These are phyloP conservation scores for Dryas integrifolia DNA, from an alignment of 331 rosid genomes.

Conservation along the genomic window DNA sequence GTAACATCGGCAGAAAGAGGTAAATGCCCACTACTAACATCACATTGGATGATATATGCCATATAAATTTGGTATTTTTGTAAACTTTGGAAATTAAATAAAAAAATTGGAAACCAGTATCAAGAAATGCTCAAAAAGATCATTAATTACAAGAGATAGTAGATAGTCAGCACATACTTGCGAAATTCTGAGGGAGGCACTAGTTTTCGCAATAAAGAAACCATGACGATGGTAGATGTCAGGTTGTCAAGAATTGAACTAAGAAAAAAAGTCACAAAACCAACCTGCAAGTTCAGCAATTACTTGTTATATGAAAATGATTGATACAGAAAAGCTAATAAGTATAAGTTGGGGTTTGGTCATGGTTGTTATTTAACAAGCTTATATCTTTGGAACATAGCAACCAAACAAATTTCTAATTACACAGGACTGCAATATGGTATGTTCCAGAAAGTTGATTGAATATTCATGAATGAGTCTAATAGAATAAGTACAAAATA, in stretches of 20 bases:
- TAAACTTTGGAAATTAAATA: no score
- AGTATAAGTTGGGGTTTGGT: background rate
- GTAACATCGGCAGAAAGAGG: background rate
- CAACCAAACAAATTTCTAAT: background rate
- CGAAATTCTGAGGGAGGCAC: slow-evolving; percentile 94
- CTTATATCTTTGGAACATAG: background rate
- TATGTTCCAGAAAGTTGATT: background rate
- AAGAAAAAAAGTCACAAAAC: slow-evolving; percentile 79
- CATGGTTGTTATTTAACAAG: background rate
- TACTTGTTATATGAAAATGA: slow-evolving; percentile 20
- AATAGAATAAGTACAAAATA: background rate
- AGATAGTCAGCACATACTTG: slow-evolving; percentile 48
- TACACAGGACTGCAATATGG: background rate
- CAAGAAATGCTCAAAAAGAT: background rate
- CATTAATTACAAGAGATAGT: background rate
- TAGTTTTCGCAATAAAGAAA: slow-evolving; percentile 80
- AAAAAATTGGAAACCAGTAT: background rate
- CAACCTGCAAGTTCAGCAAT: slow-evolving; percentile 61
- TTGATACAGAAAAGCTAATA: background rate
- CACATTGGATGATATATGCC: background rate
- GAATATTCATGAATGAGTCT: background rate
- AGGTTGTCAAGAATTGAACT: slow-evolving; percentile 88
- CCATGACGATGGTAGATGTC: slow-evolving; percentile 94
- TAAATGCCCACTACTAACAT: background rate
- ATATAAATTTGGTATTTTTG: no score